phyloP scores from a whole-genome alignment of 208 protist genomes.

The Polymyxa betae region DNA sequence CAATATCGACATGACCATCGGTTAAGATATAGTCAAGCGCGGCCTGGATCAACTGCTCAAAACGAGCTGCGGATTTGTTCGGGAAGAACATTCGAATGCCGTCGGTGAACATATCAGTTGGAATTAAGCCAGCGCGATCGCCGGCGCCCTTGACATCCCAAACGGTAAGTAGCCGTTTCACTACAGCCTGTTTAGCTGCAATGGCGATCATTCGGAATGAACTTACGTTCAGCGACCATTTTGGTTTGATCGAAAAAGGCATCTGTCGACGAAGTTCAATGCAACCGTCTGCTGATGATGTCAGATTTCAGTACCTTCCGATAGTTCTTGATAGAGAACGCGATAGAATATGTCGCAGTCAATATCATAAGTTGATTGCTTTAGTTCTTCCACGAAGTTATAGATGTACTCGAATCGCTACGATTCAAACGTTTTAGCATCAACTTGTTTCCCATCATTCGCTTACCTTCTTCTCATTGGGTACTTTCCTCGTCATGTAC shows the following conservation, averaged over 20 bases:
- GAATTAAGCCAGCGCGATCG: not conserved
- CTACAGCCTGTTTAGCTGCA: too few species aligned
- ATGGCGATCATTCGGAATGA: not conserved
- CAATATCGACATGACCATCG: not conserved
- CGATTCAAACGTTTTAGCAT: not conserved
- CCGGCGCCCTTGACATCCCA: not conserved
- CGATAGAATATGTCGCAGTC: slow-evolving; percentile 40
- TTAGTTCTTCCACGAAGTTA: slow-evolving; percentile 41
- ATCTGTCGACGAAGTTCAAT: not conserved
- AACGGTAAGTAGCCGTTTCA: not conserved
- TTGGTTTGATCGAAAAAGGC: not conserved
- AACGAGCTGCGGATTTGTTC: not conserved
- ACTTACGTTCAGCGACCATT: slow-evolving; percentile 42
- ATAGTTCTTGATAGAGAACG: slow-evolving; percentile 26
- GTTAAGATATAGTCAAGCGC: not conserved
- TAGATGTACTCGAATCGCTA: slow-evolving; percentile 34
- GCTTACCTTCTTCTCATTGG: not conserved
- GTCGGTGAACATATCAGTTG: not conserved
- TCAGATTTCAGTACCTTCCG: not conserved
- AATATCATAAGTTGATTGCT: not conserved
- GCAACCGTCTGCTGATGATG: not conserved
- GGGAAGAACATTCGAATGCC: slow-evolving; percentile 44
- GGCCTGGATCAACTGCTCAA: not conserved
- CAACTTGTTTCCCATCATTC: not conserved
- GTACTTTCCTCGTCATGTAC: slow-evolving; percentile 39